phyloP scores from a whole-genome alignment of 2,329 filamentous ascomycete genomes.

The Ophiostoma quercus region DNA sequence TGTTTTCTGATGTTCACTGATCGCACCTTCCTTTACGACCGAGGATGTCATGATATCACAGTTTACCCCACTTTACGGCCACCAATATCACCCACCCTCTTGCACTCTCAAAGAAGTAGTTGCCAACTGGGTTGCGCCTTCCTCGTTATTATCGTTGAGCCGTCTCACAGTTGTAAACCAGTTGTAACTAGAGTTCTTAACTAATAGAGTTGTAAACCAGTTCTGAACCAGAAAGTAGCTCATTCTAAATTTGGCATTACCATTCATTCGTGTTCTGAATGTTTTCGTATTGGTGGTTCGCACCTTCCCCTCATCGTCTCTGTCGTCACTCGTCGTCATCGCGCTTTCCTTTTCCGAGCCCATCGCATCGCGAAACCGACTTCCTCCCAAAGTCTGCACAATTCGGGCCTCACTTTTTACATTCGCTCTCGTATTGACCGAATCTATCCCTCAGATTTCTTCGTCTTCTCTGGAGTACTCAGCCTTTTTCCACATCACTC shows the following conservation, averaged over 20 bases:
- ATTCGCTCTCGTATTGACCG: conserved; percentile 4
- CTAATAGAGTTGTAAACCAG: neutral
- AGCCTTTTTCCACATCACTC: neutral
- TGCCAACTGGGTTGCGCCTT: conserved; percentile 1
- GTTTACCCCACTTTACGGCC: neutral
- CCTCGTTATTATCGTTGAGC: neutral
- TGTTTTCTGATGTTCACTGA: neutral
- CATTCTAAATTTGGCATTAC: neutral
- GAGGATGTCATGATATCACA: neutral
- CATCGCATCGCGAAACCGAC: neutral
- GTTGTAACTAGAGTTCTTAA: neutral
- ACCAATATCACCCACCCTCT: neutral
- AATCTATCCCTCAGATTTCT: neutral
- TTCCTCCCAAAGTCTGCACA: neutral
- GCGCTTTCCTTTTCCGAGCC: neutral
- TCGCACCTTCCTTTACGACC: no score
- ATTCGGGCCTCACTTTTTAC: neutral
- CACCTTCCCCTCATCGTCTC: neutral
- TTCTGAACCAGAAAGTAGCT: neutral
- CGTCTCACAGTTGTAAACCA: neutral
- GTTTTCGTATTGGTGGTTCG: neutral
- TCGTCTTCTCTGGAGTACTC: neutral
- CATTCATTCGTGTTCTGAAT: neutral
- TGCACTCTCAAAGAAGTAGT: neutral
- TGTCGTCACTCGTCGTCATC: neutral